Conservation (phyloP, 495 filamentous ascomycete genomes). For the Penicillium dipodomyicola region DNA sequence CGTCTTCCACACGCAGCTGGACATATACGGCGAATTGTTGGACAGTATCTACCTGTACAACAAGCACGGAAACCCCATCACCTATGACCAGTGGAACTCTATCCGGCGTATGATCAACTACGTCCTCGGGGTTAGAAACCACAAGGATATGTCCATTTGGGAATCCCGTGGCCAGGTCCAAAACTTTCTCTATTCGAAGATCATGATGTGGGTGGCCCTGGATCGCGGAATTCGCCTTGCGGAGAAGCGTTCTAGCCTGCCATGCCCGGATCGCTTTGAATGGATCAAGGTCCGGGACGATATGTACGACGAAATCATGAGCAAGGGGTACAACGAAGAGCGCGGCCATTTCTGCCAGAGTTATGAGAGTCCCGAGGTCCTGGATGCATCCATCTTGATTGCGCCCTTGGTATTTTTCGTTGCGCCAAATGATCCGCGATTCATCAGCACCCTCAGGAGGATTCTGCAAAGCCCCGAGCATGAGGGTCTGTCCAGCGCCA, state of each 20-base stretch:
- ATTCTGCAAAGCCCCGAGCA: conserved; percentile 66
- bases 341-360: conserved; percentile 67
- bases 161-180: conserved; percentile 70
- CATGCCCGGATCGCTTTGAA: conserved; percentile 60
- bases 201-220: conserved; percentile 76
- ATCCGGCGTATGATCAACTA: conserved; percentile 58
- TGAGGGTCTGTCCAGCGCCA: conserved; percentile 68
- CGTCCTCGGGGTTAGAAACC: conserved; percentile 44
- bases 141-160: conserved; percentile 77
- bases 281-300: conserved; percentile 62
- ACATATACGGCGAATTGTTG: conserved; percentile 75
- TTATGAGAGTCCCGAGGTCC: conserved; percentile 63
- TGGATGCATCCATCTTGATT: conserved; percentile 70
- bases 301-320: conserved; percentile 72
- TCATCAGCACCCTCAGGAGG: conserved; percentile 64
- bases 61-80: conserved; percentile 70
- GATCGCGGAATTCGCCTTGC: conserved; percentile 68
- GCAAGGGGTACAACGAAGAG: conserved; percentile 61
- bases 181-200: conserved; percentile 70
- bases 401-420: conserved; percentile 75
- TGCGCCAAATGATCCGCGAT: conserved; percentile 68
- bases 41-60: conserved; percentile 75
- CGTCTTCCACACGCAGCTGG: conserved; percentile 69
- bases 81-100: conserved; percentile 67
- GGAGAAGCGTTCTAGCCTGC: conserved; percentile 63